Base-by-base conservation (phyloP, 176 grass and related monocot species). In the Olyra latifolia region DNA sequence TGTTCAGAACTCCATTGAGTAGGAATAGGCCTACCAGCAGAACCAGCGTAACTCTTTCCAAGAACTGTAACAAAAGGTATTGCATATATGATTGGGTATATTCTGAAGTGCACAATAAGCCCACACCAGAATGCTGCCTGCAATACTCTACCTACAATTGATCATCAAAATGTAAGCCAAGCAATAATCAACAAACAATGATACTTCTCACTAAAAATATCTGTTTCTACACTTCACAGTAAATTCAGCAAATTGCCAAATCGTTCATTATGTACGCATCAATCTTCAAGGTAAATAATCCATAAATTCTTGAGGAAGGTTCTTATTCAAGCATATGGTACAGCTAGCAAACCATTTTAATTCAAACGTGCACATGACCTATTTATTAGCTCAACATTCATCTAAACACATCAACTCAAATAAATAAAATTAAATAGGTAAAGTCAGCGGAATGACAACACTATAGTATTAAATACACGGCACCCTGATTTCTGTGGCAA, bases 81-180 rank as follows among this genome's bases (percentile, higher is more conserved):
- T 8, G 86, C 83, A 66, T 98, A 98, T 86, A 98, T 93, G 56
- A 98, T 95, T 45, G 95, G 95, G 74, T 95, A 98, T 72, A 95
- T 93, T 61, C 96, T 84, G 88, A 98, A 98, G 83, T 94, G 95
- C 56, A 94, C 96, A 66, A 98, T 88, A 56, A 95, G 61, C 46
- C 90, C 92, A 84, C 93, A 98, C 92, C 92, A 93, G 55, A 98
- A 93, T 74, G 96, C 92, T 75, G 86, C 92, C 75, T 95, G 96
- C 77, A 93, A 72, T 23, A 98, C 84, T 86, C 84, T 88, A 80
- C 92, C 92, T 93, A 49, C 70, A 91, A 47, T 82, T 68, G 53
- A 85, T 14, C 77, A 82, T 46, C 66, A 79, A 66, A 44, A 45
- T 68, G 69, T 76, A 79, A 80, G 39, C 14, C 30, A 84, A 59